Percentiles rank a stretch among this genome's conserved stretches.
Conservation (phyloP, 495 filamentous ascomycete genomes). For the Cenococcum geophilum region DNA sequence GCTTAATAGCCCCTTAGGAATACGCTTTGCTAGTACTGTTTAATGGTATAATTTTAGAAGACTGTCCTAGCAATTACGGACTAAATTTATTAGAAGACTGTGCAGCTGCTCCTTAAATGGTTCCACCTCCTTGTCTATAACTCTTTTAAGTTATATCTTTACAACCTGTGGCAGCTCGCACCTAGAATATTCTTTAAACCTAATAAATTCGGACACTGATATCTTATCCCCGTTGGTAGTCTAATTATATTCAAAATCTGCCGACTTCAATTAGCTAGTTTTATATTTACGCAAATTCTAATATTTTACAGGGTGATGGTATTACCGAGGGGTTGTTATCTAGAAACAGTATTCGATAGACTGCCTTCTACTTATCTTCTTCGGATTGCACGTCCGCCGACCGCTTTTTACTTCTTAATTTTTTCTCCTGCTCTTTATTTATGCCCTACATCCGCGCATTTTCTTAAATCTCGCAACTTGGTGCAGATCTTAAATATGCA, state of each 20-base stretch:
- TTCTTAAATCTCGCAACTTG: not conserved
- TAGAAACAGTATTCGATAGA: not conserved
- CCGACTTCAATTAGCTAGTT: not conserved
- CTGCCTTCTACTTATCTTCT: not conserved
- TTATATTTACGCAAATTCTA: not conserved
- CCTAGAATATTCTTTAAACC: not conserved
- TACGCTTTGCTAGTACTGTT: too few species aligned
- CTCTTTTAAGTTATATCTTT: not conserved
- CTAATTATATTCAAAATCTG: not conserved
- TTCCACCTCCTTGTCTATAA: not conserved
- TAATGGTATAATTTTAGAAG: too few species aligned
- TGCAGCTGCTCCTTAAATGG: not conserved
- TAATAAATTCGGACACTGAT: too few species aligned
- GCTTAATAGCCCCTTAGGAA: too few species aligned
- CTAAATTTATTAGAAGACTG: too few species aligned
- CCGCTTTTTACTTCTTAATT: not conserved
- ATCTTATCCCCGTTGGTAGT: not conserved
- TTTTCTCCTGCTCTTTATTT: slow-evolving; percentile 1
- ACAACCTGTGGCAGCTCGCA: not conserved
- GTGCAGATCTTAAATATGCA: not conserved
- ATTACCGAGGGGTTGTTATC: not conserved
- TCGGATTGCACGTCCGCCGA: not conserved
- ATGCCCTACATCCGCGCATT: not conserved
- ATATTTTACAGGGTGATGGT: not conserved
- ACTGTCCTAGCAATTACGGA: too few species aligned